Percentiles rank a stretch among this genome's conserved stretches.
phyloP scores from a whole-genome alignment of 129 eudicot genomes.

The Deinandra increscens region DNA sequence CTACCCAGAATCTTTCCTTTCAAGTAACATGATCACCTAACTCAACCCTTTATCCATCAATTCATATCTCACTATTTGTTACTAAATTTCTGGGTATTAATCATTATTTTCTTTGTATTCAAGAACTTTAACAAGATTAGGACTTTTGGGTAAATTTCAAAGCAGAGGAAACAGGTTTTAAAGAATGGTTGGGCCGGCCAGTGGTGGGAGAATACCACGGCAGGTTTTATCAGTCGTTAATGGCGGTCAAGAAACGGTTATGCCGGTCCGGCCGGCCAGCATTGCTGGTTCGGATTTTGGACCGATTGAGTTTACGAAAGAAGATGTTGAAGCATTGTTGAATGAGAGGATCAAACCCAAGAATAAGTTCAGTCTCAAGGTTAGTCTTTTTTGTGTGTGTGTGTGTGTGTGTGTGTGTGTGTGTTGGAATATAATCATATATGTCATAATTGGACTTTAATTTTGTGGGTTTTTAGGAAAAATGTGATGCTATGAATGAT shows the following conservation, averaged over 20 bases:
- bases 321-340: slow-evolving; percentile 79
- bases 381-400: slow-evolving; percentile 10
- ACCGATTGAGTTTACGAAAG: slow-evolving; percentile 62
- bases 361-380: slow-evolving; percentile 75
- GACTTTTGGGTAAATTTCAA: background rate
- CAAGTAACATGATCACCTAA: slow-evolving; percentile 41
- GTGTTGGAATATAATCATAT: too few species aligned
- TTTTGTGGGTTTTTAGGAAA: slow-evolving; percentile 54
- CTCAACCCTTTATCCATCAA: slow-evolving; percentile 25
- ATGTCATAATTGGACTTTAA: background rate
- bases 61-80: slow-evolving; percentile 23
- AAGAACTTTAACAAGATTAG: slow-evolving; percentile 37
- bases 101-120: slow-evolving; percentile 5
- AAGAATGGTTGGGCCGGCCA: slow-evolving; percentile 65
- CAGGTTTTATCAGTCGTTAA: slow-evolving; percentile 69
- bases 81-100: slow-evolving; percentile 8
- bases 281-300: slow-evolving; percentile 59
- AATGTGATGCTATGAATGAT: slow-evolving; percentile 73
- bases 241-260: slow-evolving; percentile 68
- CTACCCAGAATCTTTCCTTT: slow-evolving; percentile 32
- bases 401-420: background rate
- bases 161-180: background rate
- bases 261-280: slow-evolving; percentile 57
- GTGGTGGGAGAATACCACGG: slow-evolving; percentile 42
- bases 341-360: slow-evolving; percentile 79